Evolutionary conservation across 2,329 filamentous ascomycete genomes (phyloP).

Genomic region (Venturia oleaginea): DNA sequence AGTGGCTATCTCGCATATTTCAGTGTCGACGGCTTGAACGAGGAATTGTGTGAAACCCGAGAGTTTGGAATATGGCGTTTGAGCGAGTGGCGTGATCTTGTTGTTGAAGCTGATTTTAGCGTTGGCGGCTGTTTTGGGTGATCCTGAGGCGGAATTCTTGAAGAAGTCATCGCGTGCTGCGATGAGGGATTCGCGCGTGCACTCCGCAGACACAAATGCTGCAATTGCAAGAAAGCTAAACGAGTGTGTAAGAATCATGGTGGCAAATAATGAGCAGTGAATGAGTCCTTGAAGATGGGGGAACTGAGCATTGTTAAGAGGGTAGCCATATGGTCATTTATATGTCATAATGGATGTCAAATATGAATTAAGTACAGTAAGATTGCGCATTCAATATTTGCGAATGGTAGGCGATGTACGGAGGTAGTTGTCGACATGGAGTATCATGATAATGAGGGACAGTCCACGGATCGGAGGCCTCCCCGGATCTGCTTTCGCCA

Average conservation of each 20-base stretch:
- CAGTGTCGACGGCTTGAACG: conserved; percentile 11
- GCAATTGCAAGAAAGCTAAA: background rate
- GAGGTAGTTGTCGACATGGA: no score
- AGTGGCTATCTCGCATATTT: conserved; percentile 12
- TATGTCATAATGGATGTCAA: no score
- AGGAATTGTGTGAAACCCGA: conserved; percentile 5
- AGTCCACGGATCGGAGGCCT: no score
- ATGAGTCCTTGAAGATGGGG: background rate
- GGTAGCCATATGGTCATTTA: no score
- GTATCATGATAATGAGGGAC: no score
- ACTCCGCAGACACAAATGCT: background rate
- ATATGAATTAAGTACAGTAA: no score
- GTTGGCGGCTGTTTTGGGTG: background rate
- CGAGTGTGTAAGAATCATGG: background rate
- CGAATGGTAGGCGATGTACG: no score
- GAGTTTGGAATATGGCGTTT: conserved; percentile 9
- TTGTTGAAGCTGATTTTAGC: conserved; percentile 12
- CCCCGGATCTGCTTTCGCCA: no score
- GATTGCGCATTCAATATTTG: no score
- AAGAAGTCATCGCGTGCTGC: conserved; percentile 9
- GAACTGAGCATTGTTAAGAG: no score
- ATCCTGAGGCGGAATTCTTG: background rate
- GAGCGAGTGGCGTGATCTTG: background rate
- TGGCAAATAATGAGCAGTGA: background rate
- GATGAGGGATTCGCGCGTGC: conserved; percentile 1